Base-by-base conservation (phyloP, 305 asterid species). In the Solanum chacoense region DNA sequence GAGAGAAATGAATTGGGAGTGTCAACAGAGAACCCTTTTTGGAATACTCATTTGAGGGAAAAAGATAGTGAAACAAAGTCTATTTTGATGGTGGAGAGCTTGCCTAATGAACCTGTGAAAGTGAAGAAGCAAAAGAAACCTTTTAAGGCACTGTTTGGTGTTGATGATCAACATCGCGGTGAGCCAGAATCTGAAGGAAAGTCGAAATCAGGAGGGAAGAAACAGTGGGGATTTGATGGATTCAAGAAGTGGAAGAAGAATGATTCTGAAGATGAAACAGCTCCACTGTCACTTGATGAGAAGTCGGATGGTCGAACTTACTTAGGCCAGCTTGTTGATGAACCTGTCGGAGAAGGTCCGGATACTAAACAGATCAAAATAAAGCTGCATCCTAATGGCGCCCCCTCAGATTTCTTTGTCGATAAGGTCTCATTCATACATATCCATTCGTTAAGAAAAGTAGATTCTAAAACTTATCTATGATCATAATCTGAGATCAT, bases 241-340 rank as follows among this genome's bases (percentile, higher is more conserved):
- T 92, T 96, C 73, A 96, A 91, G 96, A 96, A 94, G 92, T 96
- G 96, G 99, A 96, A 88, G 91, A 96, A 89, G 89, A 93, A 80
- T 75, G 94, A 94, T 12, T 73, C 90, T 2, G 93, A 92, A 20
- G 95, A 94, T 8, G 96, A 93, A 90, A 95, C 93, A 11, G 92
- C 91, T 77, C 96, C 96, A 4, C 71, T 94, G 91, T 93, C 98
- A 32, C 92, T 92, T 24, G 80, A 35, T 87, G 96, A 93, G 80
- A 96, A 94, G 90, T 94, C 95, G 32, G 95, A 93, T 8, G 90
- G 78, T 65, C 91, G 32, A 85, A 20, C 71, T 88, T 91, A 91
- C 87, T 83, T 31, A 3, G 95, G 93, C 16, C 90, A 83, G 86
- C 93, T 93, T 38, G 91, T 91, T 29, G 89, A 45, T 36, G 94